phyloP scores from a whole-genome alignment of 2,329 filamentous ascomycete genomes.

The Colletotrichum abscissum region DNA sequence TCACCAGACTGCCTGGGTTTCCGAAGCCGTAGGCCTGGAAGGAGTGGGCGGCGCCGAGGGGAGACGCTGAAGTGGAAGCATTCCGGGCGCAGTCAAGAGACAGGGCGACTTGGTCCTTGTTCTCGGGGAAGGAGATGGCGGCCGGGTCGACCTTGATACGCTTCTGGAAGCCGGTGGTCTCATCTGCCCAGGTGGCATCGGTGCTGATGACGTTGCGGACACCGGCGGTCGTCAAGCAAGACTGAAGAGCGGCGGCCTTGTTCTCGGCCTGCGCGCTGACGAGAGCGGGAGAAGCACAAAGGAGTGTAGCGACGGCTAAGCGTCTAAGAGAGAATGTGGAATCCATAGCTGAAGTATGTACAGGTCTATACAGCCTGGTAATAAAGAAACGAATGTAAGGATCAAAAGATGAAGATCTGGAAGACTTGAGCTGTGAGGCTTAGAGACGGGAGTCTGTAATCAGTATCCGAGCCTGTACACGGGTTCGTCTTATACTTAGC shows the following conservation, averaged over 20 bases:
- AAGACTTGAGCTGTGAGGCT: constrained; percentile 2
- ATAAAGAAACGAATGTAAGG: constrained; percentile 14
- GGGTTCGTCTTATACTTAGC: constrained; percentile 28
- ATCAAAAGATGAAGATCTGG: neutral
- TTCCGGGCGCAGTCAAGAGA: constrained; percentile 35
- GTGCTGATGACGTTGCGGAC: constrained; percentile 34
- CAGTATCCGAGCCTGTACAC: neutral
- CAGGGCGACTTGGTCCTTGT: constrained; percentile 31
- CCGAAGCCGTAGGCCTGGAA: constrained; percentile 36
- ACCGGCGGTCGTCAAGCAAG: constrained; percentile 31
- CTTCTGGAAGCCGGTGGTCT: constrained; percentile 33
- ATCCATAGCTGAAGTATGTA: constrained; percentile 30
- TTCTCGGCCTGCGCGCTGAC: constrained; percentile 24
- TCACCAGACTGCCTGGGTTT: constrained; percentile 31
- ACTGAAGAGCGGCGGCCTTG: constrained; percentile 29
- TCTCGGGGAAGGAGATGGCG: constrained; percentile 35
- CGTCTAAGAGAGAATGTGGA: constrained; percentile 32
- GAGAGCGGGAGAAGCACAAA: constrained; percentile 27
- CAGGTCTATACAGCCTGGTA: constrained; percentile 1
- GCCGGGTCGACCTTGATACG: constrained; percentile 34
- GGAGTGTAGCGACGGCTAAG: constrained; percentile 34
- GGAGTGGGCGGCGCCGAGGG: constrained; percentile 34
- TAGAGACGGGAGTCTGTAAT: neutral
- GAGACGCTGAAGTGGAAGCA: constrained; percentile 26
- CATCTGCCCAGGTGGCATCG: constrained; percentile 26